Evolutionary conservation across 345 rosid species (phyloP).

Genomic region (Eucalyptus tenuipes): DNA sequence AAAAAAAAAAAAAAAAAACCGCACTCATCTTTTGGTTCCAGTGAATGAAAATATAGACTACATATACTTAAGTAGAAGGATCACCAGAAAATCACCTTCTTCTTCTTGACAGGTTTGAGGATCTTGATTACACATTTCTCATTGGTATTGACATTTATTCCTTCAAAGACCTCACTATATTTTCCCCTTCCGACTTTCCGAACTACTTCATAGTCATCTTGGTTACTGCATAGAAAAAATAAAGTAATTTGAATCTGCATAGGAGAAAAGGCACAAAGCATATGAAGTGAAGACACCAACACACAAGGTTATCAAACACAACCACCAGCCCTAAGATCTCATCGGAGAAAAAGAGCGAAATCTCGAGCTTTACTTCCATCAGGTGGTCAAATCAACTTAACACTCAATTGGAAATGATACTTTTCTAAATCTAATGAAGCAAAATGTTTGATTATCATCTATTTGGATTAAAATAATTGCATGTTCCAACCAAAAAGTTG

Average conservation of each 20-base stretch:
- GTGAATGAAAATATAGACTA: neutral
- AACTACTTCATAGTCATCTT: constrained; percentile 87
- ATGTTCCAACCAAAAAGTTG: neutral
- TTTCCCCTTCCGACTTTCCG: constrained; percentile 83
- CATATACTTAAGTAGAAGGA: neutral
- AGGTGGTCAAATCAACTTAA: neutral
- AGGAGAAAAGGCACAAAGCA: neutral
- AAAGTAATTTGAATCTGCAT: neutral
- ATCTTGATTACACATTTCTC: constrained; percentile 69
- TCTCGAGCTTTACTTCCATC: neutral
- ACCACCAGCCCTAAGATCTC: neutral
- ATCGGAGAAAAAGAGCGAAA: neutral
- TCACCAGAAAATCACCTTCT: constrained; percentile 38
- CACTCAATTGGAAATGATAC: neutral
- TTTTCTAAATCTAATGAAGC: neutral
- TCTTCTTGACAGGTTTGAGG: constrained; percentile 87
- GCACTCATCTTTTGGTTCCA: neutral
- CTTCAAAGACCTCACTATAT: constrained; percentile 81
- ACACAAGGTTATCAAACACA: neutral
- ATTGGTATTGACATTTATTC: constrained; percentile 54
- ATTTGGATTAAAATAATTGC: neutral
- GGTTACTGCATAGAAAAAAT: constrained; percentile 29
- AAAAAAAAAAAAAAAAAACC: neutral
- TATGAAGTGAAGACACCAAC: neutral
- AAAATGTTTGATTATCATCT: neutral